A percentile compares a stretch with the other conserved stretches of the same genome.
Conservation (phyloP, 805 yeast species). For the Yarrowia sp. region DNA sequence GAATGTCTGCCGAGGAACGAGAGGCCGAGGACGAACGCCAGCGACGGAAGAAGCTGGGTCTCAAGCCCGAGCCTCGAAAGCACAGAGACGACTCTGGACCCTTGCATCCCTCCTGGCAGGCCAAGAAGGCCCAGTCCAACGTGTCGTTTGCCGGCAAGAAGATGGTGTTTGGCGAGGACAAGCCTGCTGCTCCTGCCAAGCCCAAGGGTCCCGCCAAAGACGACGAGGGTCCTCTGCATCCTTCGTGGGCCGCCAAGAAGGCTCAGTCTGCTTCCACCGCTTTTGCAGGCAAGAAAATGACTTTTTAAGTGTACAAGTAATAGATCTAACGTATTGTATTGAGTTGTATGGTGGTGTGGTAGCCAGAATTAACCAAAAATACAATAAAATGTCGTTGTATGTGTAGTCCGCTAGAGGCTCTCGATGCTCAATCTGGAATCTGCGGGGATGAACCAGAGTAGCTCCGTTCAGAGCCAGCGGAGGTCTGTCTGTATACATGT, state of each 20-base stretch:
- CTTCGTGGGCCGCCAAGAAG: conserved; percentile 87
- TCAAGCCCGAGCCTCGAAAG: neutral
- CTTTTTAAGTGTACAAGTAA: neutral
- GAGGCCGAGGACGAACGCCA: conserved; percentile 7
- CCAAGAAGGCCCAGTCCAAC: conserved; percentile 67
- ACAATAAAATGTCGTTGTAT: too few relatives aligned
- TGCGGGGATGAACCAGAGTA: too few relatives aligned
- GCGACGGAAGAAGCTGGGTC: conserved; percentile 7
- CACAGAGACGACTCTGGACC: conserved; percentile 36
- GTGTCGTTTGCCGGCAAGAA: conserved; percentile 82
- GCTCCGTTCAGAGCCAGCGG: too few relatives aligned
- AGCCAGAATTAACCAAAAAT: too few relatives aligned
- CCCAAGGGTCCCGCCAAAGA: conserved; percentile 1
- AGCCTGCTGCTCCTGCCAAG: neutral
- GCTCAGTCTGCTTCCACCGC: conserved; percentile 2
- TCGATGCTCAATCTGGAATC: too few relatives aligned
- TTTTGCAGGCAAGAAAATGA: conserved; percentile 20
- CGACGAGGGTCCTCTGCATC: conserved; percentile 58
- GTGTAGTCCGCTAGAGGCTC: too few relatives aligned
- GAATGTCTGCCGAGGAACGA: conserved; percentile 23
- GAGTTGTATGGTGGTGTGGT: too few relatives aligned
- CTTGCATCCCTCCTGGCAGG: conserved; percentile 98
- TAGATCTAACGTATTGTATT: neutral
- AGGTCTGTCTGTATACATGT: too few relatives aligned
- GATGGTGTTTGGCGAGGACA: conserved; percentile 51